Conservation (phyloP, 192 early-diverging fungal species). For the Piromyces finnis region DNA sequence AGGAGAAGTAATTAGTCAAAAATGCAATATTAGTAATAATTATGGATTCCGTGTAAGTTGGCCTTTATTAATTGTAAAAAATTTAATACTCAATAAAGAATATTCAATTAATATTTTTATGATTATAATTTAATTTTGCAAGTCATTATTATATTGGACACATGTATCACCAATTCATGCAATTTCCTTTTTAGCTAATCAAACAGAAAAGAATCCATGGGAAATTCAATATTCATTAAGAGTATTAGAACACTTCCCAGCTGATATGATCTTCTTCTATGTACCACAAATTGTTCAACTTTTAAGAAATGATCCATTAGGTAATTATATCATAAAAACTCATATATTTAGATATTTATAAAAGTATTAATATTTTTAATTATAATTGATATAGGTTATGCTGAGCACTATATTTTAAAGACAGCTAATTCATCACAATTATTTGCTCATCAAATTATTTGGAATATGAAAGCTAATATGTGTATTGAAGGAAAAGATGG, state of each 20-base stretch:
- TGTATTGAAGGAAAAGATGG: constrained; percentile 46
- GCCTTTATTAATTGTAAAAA: too few relatives aligned
- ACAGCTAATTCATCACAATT: constrained; percentile 83
- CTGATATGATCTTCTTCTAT: constrained; percentile 96
- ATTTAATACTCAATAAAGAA: too few relatives aligned
- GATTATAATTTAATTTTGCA: too few relatives aligned
- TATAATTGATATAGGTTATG: constrained; percentile 40
- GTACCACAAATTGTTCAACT: constrained; percentile 97
- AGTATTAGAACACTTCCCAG: constrained; percentile 70
- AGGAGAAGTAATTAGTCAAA: not conserved
- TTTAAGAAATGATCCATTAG: constrained; percentile 60
- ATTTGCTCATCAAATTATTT: constrained; percentile 99
- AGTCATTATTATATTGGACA: constrained; percentile 73
- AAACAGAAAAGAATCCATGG: constrained; percentile 56
- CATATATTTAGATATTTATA: too few relatives aligned
- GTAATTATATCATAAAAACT: constrained; percentile 2
- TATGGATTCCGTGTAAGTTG: constrained; percentile 5
- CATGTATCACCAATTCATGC: constrained; percentile 81
- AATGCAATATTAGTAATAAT: not conserved
- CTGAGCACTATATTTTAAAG: constrained; percentile 88
- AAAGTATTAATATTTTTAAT: not conserved
- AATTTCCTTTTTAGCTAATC: constrained; percentile 52
- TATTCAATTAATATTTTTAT: too few relatives aligned
- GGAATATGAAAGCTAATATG: constrained; percentile 99
- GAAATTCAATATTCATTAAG: constrained; percentile 88